Percentiles rank a stretch among this genome's conserved stretches.
Evolutionary conservation across 352 stramenopile species (phyloP).

Genomic region (Phytopythium mirpurense): DNA sequence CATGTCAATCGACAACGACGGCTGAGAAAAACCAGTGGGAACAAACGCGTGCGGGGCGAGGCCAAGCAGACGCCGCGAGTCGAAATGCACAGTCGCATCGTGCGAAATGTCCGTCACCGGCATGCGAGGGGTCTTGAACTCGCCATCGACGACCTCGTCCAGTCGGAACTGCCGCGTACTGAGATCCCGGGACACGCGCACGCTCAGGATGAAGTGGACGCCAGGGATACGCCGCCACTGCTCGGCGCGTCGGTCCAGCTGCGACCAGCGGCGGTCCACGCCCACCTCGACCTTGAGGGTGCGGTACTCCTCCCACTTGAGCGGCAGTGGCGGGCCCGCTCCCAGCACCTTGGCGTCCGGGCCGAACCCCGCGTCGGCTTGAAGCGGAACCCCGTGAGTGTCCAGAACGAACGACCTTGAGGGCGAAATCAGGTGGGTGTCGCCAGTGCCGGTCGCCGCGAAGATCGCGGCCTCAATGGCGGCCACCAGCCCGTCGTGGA

Average conservation of each 20-base stretch:
- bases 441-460: neutral
- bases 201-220: constrained; percentile 16
- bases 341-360: neutral
- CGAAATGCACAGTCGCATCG: neutral
- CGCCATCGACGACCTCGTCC: constrained; percentile 6
- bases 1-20: neutral
- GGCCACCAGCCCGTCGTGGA: neutral
- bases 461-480: constrained; percentile 1
- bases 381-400: neutral
- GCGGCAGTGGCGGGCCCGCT: neutral
- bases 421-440: neutral
- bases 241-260: constrained; percentile 13
- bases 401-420: neutral
- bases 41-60: constrained; percentile 2
- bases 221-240: constrained; percentile 17
- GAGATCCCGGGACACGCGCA: constrained; percentile 7
- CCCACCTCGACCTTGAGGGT: constrained; percentile 22
- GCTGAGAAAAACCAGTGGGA: neutral
- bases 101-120: constrained; percentile 4
- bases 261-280: constrained; percentile 9
- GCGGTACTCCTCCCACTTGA: constrained; percentile 15
- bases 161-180: constrained; percentile 10
- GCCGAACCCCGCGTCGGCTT: neutral
- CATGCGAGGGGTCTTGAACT: neutral
- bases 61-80: constrained; percentile 11